Evolutionary conservation across 1,284 basidiomycete species (phyloP), one percentile per base, ranked within the genome.

Genomic region (Leucoagaricus sp.): DNA sequence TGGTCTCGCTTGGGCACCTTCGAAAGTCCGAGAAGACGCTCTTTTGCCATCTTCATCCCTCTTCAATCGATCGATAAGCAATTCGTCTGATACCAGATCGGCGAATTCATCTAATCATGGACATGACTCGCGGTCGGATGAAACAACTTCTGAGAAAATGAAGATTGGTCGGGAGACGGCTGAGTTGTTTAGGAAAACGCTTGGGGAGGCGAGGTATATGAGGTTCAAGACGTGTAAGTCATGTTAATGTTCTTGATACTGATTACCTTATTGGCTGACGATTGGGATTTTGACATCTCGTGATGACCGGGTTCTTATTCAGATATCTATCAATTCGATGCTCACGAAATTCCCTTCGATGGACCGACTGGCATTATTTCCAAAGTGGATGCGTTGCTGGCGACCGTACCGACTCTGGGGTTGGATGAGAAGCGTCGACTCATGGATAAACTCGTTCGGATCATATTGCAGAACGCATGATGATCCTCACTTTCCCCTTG

Each of bases 251-350:
- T 53, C 53, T 28, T 45, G 47, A 59, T 54, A 49, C 49, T 53
- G 34, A 42, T 29, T 45, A 12, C 10, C 28, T 47, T 26, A 23
- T 49, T 19, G 23, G 12, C 17, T 8, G 21, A 8, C 23, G 13
- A 13, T 34, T 42, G 7, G 17, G 29, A 13, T 41, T 19, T 10
- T 34, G 45, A 15, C 17, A 31, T 53, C 44, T 49, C 29, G n/a
- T 44, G 31, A 17, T 41, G 31, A 45, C 31, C 45, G n/a, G 26
- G 41, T 40, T 19, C 38, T 42, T 21, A 7, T 55, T 53, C 58
- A 86, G 84, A 85, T 65, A 82, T 86, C 12, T 80, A 81, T 65
- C 82, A 84, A 55, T 91, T 87, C 65, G 88, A 91, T 67, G 85
- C 85, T 41, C 82, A 86, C 61, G 76, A 81, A 44, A 90, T 91